These are phyloP conservation scores for Tylopilus balloui DNA, from an alignment of 768 basidiomycete species.

Conservation along the genomic window DNA sequence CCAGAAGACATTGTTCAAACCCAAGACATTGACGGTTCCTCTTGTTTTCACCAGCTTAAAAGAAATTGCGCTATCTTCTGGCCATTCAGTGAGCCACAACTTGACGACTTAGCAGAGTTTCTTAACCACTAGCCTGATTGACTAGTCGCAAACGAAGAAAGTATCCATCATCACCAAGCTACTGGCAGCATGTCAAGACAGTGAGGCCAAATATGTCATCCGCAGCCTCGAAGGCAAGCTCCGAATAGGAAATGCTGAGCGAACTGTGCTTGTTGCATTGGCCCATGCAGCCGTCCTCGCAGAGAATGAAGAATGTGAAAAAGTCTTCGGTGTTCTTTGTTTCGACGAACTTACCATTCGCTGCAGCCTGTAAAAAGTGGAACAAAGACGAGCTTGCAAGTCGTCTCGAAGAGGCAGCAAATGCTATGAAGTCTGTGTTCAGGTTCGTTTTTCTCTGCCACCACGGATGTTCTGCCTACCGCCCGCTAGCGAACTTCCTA, in stretches of 20 bases:
- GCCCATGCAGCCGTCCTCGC: constrained; percentile 87
- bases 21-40: constrained; percentile 83
- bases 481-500: constrained; percentile 77
- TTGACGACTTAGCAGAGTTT: not conserved
- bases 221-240: constrained; percentile 95
- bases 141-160: constrained; percentile 90
- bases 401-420: constrained; percentile 72
- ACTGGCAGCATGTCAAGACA: constrained; percentile 84
- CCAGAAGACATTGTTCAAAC: constrained; percentile 92
- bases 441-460: constrained; percentile 49
- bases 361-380: constrained; percentile 66
- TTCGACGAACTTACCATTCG: not conserved
- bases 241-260: constrained; percentile 94
- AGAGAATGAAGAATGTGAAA: constrained; percentile 60
- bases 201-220: constrained; percentile 95
- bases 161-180: constrained; percentile 93
- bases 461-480: constrained; percentile 1
- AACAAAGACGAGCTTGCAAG: constrained; percentile 66
- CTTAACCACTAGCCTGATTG: not conserved
- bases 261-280: constrained; percentile 90
- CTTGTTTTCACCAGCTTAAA: constrained; percentile 86
- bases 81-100: constrained; percentile 61
- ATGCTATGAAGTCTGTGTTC: constrained; percentile 84
- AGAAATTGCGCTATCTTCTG: constrained; percentile 84
- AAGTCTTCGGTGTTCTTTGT: not conserved